A percentile compares a stretch with the other conserved stretches of the same genome.
These are phyloP conservation scores for Straminergon stramineum DNA, from an alignment of 225 moss, liverwort and hornwort genomes.

Conservation along the genomic window DNA sequence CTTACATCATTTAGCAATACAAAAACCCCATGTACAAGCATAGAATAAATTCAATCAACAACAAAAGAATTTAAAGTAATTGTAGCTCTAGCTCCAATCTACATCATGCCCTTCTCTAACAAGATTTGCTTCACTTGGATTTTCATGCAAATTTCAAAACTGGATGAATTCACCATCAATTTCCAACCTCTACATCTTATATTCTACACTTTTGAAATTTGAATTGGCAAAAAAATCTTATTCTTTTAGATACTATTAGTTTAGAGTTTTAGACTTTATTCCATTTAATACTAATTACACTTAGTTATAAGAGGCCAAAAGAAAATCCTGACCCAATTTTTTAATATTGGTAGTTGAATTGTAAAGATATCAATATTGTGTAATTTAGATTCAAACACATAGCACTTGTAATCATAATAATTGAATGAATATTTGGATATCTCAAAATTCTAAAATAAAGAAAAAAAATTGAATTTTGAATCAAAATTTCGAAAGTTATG, in stretches of 20 bases:
- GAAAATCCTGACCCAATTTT: too few relatives aligned
- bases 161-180: not conserved
- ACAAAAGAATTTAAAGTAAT: not conserved
- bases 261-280: not conserved
- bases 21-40: not conserved
- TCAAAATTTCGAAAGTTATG: not conserved
- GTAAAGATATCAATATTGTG: not conserved
- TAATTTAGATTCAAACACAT: not conserved
- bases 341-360: too few relatives aligned
- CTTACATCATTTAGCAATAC: not conserved
- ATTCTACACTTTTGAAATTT: not conserved
- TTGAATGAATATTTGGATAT: not conserved
- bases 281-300: not conserved
- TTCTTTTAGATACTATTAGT: not conserved
- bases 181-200: not conserved
- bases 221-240: not conserved
- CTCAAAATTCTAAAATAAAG: too few relatives aligned
- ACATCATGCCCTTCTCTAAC: not conserved
- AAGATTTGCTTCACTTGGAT: not conserved
- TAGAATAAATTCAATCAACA: not conserved
- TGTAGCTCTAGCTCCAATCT: not conserved
- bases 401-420: not conserved
- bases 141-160: not conserved
- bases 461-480: not conserved
- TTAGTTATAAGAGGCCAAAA: not conserved